phyloP scores from a whole-genome alignment of 257 asterid species.

The Coffea canephora region DNA sequence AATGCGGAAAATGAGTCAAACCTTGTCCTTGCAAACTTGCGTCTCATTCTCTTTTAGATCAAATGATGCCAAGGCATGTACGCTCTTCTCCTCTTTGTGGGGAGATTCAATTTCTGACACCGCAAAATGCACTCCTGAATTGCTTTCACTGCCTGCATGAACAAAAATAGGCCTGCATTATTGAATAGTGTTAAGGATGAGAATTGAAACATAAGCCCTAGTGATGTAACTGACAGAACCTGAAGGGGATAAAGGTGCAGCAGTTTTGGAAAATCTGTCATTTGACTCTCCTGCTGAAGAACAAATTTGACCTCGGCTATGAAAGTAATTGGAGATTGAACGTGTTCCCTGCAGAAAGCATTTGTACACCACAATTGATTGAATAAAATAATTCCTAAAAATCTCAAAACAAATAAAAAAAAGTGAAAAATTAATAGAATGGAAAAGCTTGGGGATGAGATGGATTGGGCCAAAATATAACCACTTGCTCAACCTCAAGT shows the following conservation, averaged over 20 bases:
- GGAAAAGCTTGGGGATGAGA: not conserved
- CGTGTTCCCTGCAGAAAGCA: slow-evolving; percentile 75
- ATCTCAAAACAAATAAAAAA: not conserved
- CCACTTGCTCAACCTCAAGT: not conserved
- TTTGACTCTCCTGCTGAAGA: slow-evolving; percentile 33
- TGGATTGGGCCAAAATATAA: not conserved
- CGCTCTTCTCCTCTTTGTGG: slow-evolving; percentile 37
- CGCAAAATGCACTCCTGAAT: slow-evolving; percentile 25
- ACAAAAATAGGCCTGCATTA: slow-evolving; percentile 16
- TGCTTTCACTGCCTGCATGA: slow-evolving; percentile 36
- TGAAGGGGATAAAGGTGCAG: slow-evolving; percentile 40
- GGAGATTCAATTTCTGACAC: slow-evolving; percentile 28
- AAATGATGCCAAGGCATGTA: slow-evolving; percentile 24
- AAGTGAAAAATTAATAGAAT: not conserved
- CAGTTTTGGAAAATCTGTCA: slow-evolving; percentile 37
- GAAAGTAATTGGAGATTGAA: slow-evolving; percentile 76
- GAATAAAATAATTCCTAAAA: slow-evolving; percentile 3
- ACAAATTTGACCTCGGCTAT: slow-evolving; percentile 37
- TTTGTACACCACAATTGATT: slow-evolving; percentile 4
- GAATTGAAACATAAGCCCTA: slow-evolving; percentile 18
- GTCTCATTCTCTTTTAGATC: slow-evolving; percentile 35
- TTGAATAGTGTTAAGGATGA: slow-evolving; percentile 17
- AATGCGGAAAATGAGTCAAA: slow-evolving; percentile 23
- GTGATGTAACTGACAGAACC: slow-evolving; percentile 42
- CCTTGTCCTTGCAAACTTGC: slow-evolving; percentile 46